A percentile compares a stretch with the other conserved stretches of the same genome.
Evolutionary conservation across 257 asterid genomes (phyloP).

Genomic region (Solanum tarijense): DNA sequence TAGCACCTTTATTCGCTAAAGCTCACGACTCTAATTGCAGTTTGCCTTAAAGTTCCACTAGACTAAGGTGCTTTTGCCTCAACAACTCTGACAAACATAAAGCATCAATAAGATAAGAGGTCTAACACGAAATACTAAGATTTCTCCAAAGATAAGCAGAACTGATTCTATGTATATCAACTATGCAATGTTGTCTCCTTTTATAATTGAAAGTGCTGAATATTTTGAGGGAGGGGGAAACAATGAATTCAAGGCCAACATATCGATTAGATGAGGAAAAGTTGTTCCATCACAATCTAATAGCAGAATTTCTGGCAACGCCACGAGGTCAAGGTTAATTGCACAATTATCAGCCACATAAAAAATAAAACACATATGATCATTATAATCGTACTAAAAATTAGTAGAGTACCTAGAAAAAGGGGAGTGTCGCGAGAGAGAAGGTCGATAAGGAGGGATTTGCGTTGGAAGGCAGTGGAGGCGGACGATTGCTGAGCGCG

Average conservation of each 20-base stretch:
- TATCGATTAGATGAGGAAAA: not conserved
- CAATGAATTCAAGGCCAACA: not conserved
- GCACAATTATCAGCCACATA: no score
- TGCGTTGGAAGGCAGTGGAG: conserved; percentile 52
- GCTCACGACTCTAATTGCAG: not conserved
- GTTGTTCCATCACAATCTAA: not conserved
- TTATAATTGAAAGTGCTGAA: not conserved
- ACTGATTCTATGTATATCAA: not conserved
- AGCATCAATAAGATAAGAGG: not conserved
- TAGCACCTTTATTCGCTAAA: not conserved
- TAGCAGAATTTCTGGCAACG: not conserved
- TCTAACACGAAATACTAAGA: not conserved
- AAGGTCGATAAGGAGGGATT: conserved; percentile 63
- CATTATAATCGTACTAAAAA: not conserved
- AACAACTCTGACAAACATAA: not conserved
- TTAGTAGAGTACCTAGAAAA: conserved; percentile 44
- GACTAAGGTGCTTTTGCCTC: not conserved
- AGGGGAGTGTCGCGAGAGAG: conserved; percentile 79
- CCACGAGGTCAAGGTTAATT: not conserved
- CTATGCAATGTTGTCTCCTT: not conserved
- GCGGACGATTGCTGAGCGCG: conserved; percentile 68
- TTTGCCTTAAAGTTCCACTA: not conserved
- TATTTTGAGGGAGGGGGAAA: not conserved
- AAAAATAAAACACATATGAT: not conserved
- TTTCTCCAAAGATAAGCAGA: not conserved